A percentile compares a stretch with the other conserved stretches of the same genome.
These are phyloP conservation scores for Clitopilus passeckerianus DNA, from an alignment of 768 basidiomycete genomes.

Conservation along the genomic window DNA sequence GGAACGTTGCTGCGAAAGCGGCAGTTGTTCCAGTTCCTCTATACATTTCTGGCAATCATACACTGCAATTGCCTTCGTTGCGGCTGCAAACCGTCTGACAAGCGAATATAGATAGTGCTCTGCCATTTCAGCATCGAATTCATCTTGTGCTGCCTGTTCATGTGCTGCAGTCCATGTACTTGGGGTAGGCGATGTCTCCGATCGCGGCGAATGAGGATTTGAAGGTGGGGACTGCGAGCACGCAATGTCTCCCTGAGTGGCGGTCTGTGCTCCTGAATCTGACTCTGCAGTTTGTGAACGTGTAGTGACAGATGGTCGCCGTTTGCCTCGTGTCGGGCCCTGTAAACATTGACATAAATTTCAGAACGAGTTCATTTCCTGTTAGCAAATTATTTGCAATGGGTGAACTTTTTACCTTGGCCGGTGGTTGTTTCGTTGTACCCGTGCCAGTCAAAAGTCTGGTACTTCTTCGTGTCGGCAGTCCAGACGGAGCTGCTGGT, in stretches of 20 bases:
- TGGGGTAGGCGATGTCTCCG: slow-evolving; percentile 61
- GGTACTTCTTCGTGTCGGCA: slow-evolving; percentile 66
- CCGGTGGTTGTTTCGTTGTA: slow-evolving; percentile 39
- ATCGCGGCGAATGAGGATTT: slow-evolving; percentile 53
- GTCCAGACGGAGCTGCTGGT: slow-evolving; percentile 24
- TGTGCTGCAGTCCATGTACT: slow-evolving; percentile 60
- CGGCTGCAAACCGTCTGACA: slow-evolving; percentile 76
- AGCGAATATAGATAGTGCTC: slow-evolving; percentile 82
- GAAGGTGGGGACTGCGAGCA: slow-evolving; percentile 61
- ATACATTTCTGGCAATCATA: slow-evolving; percentile 78
- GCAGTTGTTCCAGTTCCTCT: slow-evolving; percentile 71
- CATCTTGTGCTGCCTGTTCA: slow-evolving; percentile 68
- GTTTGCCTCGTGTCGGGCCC: slow-evolving; percentile 44
- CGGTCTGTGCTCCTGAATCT: slow-evolving; percentile 64
- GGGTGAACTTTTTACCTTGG: slow-evolving; percentile 44
- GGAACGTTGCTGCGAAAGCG: slow-evolving; percentile 66
- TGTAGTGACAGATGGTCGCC: slow-evolving; percentile 47
- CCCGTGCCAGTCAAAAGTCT: slow-evolving; percentile 56
- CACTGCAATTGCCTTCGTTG: slow-evolving; percentile 65
- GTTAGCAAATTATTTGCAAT: neutral
- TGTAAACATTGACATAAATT: neutral
- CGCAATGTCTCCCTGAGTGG: slow-evolving; percentile 40
- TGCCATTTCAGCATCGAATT: slow-evolving; percentile 67
- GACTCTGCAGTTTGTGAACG: slow-evolving; percentile 65
- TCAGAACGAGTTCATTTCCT: neutral